Base-by-base conservation (phyloP, 208 protist species). In the Kentomonas sorsogonicus region DNA sequence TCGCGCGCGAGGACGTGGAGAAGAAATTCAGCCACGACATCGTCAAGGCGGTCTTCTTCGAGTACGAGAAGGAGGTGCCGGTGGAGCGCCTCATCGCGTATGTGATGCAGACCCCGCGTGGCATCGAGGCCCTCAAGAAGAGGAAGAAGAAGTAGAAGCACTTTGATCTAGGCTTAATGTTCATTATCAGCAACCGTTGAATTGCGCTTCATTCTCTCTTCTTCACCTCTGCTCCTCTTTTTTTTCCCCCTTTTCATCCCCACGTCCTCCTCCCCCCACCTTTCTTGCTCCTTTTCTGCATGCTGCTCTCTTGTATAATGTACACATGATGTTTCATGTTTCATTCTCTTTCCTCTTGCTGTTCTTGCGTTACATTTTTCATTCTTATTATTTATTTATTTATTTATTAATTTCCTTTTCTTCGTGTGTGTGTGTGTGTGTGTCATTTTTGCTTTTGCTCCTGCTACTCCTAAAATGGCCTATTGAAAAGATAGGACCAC, bases 51-150 rank as follows among this genome's bases (percentile, higher is more conserved):
- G 46, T 48, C 40, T 80, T 83, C 57, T 47, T 82, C 20, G 61
- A 61, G 13, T 70, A 60, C 23, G 79, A 86, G 44, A 51, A 74
- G 50, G 65, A 72, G 43, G 57, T 77, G 10, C 79, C 79, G 4
- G 66, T 82, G 31, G 65, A 73, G 48, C 79, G 74, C 3, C 27
- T 80, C 0, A 9, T 83, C 13, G 65, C 57, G 0, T 46, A 57
- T 22, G 44, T 78, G 13, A 27, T 78, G 13, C 60, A 38, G 20
- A 71, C n/a, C n/a, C n/a, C n/a, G n/a, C n/a, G 26, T 11, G 44
- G 13, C 36, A 44, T 16, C 15, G 53, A 16, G 15, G 30, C 15
- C 11, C 11, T 5, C 5, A 36, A 50, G 25, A 4, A 50, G 23
- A 50, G n/a, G 5, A 23, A 45, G 40, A 45, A 45, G 5, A 45